A percentile compares a stretch with the other conserved stretches of the same genome.
Conservation (phyloP, 257 asterid genomes). For the Solanum megistacrolobum region DNA sequence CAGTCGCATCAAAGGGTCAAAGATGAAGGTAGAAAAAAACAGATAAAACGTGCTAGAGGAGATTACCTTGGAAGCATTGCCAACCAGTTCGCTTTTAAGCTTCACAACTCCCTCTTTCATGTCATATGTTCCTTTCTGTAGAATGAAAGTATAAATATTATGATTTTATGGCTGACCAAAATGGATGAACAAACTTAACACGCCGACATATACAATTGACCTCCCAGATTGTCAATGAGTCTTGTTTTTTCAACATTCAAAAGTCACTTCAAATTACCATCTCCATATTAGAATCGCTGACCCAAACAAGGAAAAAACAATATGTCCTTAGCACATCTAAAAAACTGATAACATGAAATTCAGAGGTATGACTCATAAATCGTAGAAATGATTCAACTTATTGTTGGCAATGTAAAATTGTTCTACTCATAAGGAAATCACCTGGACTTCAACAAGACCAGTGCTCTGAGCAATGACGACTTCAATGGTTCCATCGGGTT, state of each 20-base stretch:
- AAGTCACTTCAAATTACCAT: background rate
- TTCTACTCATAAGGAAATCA: background rate
- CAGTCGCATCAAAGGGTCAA: background rate
- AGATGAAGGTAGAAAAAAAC: background rate
- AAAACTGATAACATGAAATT: background rate
- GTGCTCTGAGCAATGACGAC: constrained; percentile 78
- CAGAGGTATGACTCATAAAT: background rate
- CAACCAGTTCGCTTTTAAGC: constrained; percentile 43
- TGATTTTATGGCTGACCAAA: background rate
- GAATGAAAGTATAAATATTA: background rate
- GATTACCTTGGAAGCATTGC: constrained; percentile 70
- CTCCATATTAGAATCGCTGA: background rate
- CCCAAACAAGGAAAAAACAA: background rate
- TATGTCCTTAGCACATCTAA: background rate
- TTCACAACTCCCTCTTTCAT: constrained; percentile 30
- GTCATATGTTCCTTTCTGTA: constrained; percentile 50
- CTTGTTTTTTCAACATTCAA: background rate
- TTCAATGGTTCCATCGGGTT: constrained; percentile 53
- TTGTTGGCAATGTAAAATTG: background rate
- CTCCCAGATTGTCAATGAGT: background rate
- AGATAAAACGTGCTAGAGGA: background rate
- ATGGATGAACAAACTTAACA: background rate
- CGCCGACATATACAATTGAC: background rate
- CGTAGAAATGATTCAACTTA: background rate
- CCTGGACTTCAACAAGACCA: constrained; percentile 72